A percentile compares a stretch with the other conserved stretches of the same genome.
These are phyloP conservation scores for Metschnikowia noctiluminum DNA, from an alignment of 805 yeast species.

Conservation along the genomic window DNA sequence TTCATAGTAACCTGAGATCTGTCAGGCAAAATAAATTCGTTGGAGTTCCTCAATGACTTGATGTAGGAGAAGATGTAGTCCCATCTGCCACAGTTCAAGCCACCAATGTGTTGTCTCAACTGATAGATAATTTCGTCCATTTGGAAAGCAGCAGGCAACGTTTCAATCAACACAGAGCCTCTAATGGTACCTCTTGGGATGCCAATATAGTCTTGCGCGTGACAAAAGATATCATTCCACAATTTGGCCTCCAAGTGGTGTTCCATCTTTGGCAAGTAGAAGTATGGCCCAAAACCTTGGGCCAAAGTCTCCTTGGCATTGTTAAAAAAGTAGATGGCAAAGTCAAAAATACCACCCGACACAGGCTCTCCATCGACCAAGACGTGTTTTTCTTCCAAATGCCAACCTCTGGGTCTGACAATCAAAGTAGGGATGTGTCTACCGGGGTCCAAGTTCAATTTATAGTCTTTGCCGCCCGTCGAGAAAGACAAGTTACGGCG, in stretches of 20 bases:
- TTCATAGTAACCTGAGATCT: conserved; percentile 77
- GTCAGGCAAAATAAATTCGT: conserved; percentile 70
- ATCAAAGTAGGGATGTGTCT: conserved; percentile 71
- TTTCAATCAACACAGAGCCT: conserved; percentile 79
- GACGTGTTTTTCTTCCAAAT: conserved; percentile 71
- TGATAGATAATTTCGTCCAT: conserved; percentile 82
- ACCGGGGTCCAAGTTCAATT: conserved; percentile 43
- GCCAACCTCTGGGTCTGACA: conserved; percentile 90
- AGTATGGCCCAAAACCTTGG: conserved; percentile 76
- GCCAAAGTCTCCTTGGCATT: conserved; percentile 61
- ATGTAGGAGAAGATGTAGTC: conserved; percentile 82
- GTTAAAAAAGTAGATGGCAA: conserved; percentile 74
- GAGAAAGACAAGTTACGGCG: conserved; percentile 54
- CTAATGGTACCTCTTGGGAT: conserved; percentile 74
- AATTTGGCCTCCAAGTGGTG: conserved; percentile 78
- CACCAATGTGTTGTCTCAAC: conserved; percentile 72
- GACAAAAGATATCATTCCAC: conserved; percentile 79
- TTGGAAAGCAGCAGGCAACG: conserved; percentile 82
- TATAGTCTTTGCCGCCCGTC: conserved; percentile 44
- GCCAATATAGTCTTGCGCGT: conserved; percentile 67
- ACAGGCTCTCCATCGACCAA: conserved; percentile 72
- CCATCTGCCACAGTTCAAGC: conserved; percentile 88
- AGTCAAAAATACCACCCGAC: conserved; percentile 74
- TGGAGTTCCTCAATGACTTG: conserved; percentile 68
- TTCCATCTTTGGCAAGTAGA: conserved; percentile 83